Conservation (phyloP, 2,329 filamentous ascomycete genomes). For the Coniochaeta ligniaria region DNA sequence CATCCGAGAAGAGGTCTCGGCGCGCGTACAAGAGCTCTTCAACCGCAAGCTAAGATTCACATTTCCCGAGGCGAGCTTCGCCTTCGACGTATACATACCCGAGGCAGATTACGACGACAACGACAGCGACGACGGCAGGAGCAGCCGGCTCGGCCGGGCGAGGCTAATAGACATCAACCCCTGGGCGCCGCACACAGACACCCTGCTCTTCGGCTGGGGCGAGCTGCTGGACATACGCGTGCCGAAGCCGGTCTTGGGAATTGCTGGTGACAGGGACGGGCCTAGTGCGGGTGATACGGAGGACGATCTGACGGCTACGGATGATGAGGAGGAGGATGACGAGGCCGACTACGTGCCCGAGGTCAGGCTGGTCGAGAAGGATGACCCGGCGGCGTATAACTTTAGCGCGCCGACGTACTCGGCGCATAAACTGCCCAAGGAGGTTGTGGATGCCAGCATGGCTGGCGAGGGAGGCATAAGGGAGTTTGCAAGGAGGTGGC, state of each 20-base stretch:
- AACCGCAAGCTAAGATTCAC: conserved; percentile 62
- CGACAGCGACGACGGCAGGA: conserved; percentile 30
- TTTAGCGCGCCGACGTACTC: conserved; percentile 85
- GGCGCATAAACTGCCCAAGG: conserved; percentile 89
- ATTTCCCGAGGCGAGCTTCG: conserved; percentile 78
- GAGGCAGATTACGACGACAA: conserved; percentile 35
- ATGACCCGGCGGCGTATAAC: conserved; percentile 83
- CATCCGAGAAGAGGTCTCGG: conserved; percentile 58
- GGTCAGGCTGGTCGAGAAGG: conserved; percentile 71
- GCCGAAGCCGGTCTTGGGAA: conserved; percentile 48
- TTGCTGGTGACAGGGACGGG: conserved; percentile 22
- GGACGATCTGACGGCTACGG: conserved; percentile 25
- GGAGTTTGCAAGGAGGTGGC: conserved; percentile 75
- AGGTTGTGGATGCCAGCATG: conserved; percentile 70
- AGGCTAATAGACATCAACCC: conserved; percentile 93
- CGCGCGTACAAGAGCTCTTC: conserved; percentile 72
- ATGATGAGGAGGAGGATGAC: conserved; percentile 38
- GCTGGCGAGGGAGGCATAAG: conserved; percentile 68
- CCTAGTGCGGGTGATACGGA: conserved; percentile 13
- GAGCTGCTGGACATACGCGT: conserved; percentile 72
- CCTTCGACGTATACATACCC: conserved; percentile 90
- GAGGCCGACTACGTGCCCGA: conserved; percentile 62
- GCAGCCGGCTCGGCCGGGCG: conserved; percentile 60
- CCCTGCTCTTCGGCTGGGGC: conserved; percentile 81
- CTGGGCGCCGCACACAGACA: conserved; percentile 85